Evolutionary conservation across 129 eudicot species (phyloP).

Genomic region (Helianthus annuus): DNA sequence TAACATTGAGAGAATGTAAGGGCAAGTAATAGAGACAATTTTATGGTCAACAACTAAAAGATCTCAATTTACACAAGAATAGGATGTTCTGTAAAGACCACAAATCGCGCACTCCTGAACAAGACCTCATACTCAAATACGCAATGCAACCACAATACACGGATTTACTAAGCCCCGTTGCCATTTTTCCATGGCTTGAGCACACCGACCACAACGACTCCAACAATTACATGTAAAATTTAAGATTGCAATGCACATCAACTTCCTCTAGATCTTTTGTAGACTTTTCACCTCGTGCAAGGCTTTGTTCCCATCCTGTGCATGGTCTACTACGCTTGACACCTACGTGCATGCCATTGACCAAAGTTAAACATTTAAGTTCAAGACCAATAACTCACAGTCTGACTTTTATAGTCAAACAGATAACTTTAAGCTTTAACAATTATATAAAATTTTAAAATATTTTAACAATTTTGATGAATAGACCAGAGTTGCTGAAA

Average conservation of each 20-base stretch:
- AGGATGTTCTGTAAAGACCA: slow-evolving; percentile 18
- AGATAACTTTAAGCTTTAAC: neutral
- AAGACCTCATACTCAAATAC: slow-evolving; percentile 26
- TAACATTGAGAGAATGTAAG: slow-evolving; percentile 1
- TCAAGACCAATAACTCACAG: neutral
- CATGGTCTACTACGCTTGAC: slow-evolving; percentile 89
- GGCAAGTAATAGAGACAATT: slow-evolving; percentile 11
- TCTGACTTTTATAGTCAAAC: neutral
- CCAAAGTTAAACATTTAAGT: neutral
- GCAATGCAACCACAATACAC: slow-evolving; percentile 15
- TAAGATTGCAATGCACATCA: slow-evolving; percentile 91
- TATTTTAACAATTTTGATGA: neutral
- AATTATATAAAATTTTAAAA: neutral
- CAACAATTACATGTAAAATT: slow-evolving; percentile 70
- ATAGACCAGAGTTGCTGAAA: neutral
- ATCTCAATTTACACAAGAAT: slow-evolving; percentile 42
- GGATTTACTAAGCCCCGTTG: slow-evolving; percentile 54
- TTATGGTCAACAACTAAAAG: slow-evolving; percentile 7
- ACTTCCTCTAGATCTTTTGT: slow-evolving; percentile 77
- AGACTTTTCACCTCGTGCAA: slow-evolving; percentile 75
- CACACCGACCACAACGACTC: slow-evolving; percentile 74
- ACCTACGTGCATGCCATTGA: slow-evolving; percentile 44
- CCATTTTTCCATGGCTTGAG: slow-evolving; percentile 85
- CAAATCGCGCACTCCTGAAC: neutral
- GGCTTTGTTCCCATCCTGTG: slow-evolving; percentile 77